A percentile compares a stretch with the other conserved stretches of the same genome.
Conservation (phyloP, 768 basidiomycete species). For the Macrolepiota dolichaula region DNA sequence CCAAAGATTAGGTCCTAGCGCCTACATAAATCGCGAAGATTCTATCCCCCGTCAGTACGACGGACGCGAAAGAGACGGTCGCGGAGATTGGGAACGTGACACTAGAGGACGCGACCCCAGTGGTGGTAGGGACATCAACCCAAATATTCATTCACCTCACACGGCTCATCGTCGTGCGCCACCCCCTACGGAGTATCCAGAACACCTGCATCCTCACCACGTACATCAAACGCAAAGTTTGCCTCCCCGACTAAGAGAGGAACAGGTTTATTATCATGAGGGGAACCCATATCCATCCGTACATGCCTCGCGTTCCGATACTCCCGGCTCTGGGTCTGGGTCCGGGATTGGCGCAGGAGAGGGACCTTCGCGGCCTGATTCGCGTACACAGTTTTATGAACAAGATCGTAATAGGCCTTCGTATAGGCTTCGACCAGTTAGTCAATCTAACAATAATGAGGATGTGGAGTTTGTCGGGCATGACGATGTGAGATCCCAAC, state of each 20-base stretch:
- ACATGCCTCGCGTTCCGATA: slow-evolving; percentile 50
- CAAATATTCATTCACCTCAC: slow-evolving; percentile 38
- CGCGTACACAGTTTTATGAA: slow-evolving; percentile 47
- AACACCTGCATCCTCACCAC: slow-evolving; percentile 20
- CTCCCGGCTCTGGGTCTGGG: slow-evolving; percentile 55
- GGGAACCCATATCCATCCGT: slow-evolving; percentile 26
- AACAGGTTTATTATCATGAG: slow-evolving; percentile 35
- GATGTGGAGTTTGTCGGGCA: slow-evolving; percentile 47
- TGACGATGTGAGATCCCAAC: slow-evolving; percentile 46
- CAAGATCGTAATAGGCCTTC: slow-evolving; percentile 35
- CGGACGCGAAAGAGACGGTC: slow-evolving; percentile 28
- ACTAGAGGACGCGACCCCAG: slow-evolving; percentile 20
- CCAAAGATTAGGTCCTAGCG: slow-evolving; percentile 63
- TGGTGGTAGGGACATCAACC: slow-evolving; percentile 16
- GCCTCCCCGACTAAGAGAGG: slow-evolving; percentile 30
- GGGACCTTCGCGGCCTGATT: slow-evolving; percentile 49
- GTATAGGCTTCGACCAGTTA: slow-evolving; percentile 51
- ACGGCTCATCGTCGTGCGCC: slow-evolving; percentile 29
- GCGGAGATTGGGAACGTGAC: slow-evolving; percentile 26
- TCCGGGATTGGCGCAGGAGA: slow-evolving; percentile 42
- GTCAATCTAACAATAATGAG: slow-evolving; percentile 34
- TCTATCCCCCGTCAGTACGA: slow-evolving; percentile 46
- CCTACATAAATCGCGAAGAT: slow-evolving; percentile 53
- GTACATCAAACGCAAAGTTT: not conserved
- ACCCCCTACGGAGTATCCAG: slow-evolving; percentile 25